phyloP scores from a whole-genome alignment of 176 grass and related monocot species.

The Panicum miliaceum region DNA sequence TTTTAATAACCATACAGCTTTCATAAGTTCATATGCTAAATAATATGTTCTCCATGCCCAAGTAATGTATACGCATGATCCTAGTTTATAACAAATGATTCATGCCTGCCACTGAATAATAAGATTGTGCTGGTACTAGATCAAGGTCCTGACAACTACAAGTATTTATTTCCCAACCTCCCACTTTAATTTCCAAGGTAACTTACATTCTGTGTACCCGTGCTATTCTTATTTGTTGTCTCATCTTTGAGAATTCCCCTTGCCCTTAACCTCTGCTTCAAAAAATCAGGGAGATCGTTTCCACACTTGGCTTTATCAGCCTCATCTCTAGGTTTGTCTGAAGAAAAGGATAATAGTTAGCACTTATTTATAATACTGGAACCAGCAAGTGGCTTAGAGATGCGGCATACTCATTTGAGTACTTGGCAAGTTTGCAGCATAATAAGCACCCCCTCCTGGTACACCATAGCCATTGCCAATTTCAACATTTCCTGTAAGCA shows the following conservation, averaged over 20 bases:
- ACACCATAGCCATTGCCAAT: slow-evolving; percentile 99
- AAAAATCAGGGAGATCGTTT: slow-evolving; percentile 77
- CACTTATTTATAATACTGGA: slow-evolving; percentile 37
- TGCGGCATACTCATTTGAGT: slow-evolving; percentile 60
- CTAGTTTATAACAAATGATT: slow-evolving; percentile 30
- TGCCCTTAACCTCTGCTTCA: slow-evolving; percentile 79
- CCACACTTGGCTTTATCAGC: slow-evolving; percentile 57
- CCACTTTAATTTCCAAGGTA: background rate
- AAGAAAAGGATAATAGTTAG: slow-evolving; percentile 33
- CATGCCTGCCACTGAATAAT: slow-evolving; percentile 1
- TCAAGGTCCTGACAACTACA: slow-evolving; percentile 12
- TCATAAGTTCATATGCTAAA: slow-evolving; percentile 17
- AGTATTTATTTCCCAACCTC: slow-evolving; percentile 28
- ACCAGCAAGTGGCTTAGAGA: slow-evolving; percentile 26
- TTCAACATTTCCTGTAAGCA: slow-evolving; percentile 71
- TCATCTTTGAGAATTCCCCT: slow-evolving; percentile 90
- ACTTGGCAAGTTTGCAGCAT: slow-evolving; percentile 56
- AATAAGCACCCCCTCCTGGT: slow-evolving; percentile 94
- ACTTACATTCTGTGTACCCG: slow-evolving; percentile 59
- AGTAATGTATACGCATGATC: background rate
- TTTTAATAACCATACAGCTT: slow-evolving; percentile 18
- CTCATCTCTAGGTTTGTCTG: slow-evolving; percentile 61
- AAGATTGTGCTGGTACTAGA: slow-evolving; percentile 19
- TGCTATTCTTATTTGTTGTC: slow-evolving; percentile 42
- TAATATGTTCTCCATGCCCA: slow-evolving; percentile 14